Percentiles rank a stretch among this genome's conserved stretches.
Conservation (phyloP, 257 asterid species). For the Mitragyna speciosa region DNA sequence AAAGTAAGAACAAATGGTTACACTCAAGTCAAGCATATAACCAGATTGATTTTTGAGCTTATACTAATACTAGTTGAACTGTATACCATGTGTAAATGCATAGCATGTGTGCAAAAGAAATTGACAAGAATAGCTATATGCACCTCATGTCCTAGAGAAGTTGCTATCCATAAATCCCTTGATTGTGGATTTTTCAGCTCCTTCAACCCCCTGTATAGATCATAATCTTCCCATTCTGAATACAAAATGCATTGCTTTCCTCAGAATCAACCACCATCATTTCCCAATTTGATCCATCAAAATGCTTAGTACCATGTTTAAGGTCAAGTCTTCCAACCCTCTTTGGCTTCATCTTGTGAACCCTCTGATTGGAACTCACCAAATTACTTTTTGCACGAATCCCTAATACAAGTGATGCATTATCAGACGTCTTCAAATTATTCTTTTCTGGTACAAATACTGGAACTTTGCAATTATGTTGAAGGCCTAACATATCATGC, state of each 20-base stretch:
- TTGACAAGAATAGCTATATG: background rate
- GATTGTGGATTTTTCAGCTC: background rate
- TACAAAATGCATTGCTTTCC: background rate
- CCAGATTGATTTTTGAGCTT: background rate
- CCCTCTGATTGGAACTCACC: background rate
- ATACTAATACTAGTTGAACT: too few relatives aligned
- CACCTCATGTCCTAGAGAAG: background rate
- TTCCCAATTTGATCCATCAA: constrained; percentile 10
- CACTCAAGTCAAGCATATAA: background rate
- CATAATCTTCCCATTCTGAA: background rate
- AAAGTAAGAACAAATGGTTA: background rate
- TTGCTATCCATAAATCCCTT: background rate
- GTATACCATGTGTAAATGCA: background rate
- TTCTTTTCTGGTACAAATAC: background rate
- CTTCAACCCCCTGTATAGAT: background rate
- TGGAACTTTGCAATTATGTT: background rate
- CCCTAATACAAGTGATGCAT: background rate
- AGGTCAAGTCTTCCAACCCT: background rate
- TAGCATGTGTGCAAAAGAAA: too few relatives aligned
- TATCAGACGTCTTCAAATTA: background rate
- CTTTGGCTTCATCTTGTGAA: too few relatives aligned
- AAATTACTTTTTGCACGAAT: background rate
- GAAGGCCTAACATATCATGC: background rate
- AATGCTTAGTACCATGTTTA: background rate
- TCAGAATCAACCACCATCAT: background rate